Evolutionary conservation across 1,284 basidiomycete species (phyloP), one percentile per base, ranked within the genome.

Genomic region (Xerocomus nothofagi): DNA sequence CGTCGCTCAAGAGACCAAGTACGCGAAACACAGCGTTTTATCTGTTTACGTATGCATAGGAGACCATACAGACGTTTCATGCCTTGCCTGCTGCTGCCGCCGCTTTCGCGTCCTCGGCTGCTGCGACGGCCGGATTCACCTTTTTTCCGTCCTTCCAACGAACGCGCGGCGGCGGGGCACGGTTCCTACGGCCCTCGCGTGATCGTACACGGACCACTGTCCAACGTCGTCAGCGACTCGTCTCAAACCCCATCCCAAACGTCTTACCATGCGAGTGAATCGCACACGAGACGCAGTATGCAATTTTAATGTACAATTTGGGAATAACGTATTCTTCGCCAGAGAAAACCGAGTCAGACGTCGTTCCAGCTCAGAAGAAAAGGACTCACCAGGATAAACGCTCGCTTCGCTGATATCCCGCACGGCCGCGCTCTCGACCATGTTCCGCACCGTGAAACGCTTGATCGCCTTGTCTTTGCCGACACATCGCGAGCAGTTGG

Each of bases 381-480:
- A n/a, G n/a, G n/a, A n/a, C n/a, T n/a, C 65, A 94, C 93, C 93
- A 57, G 79, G 74, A 80, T 98, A 99, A 61, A 98, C 90, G 60
- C 87, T 91, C 45, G 96, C 95, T 68, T 99, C 97, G 71, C 88
- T 92, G 71, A 99, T 88, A 80, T 99, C 96, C 66, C 96, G 84
- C 64, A 99, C 91, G 57, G 96, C 96, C 51, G 96, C 96, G 67
- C 92, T 91, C 83, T 99, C 95, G 56, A 99, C 94, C 90, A 99
- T 99, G 86, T 99, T 99, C 75, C 95, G 88, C 68, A 99, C 95
- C 48, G 95, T 98, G 86, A 98, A 98, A 55, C 96, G 83, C 82
- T 99, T 99, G 88, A 99, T 98, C 61, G 97, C 96, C 86, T 98
- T 99, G 82, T 99, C 97, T 84, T 95, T 96, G 59, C 78, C 84